phyloP scores from a whole-genome alignment of 2,329 filamentous ascomycete genomes.

The Monilinia aucupariae region DNA sequence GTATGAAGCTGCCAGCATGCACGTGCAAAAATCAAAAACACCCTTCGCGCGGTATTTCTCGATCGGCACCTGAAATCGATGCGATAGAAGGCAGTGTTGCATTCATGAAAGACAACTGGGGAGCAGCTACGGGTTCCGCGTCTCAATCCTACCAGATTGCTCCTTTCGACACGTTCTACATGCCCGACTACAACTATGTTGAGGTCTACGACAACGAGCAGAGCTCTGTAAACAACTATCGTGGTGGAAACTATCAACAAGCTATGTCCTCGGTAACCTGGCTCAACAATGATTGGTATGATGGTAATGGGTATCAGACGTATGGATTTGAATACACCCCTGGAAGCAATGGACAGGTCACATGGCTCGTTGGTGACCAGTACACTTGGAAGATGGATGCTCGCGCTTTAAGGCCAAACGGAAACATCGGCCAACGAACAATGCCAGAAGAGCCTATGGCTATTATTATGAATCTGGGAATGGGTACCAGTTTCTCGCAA shows the following conservation, averaged over 20 bases:
- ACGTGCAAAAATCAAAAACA: conserved; percentile 61
- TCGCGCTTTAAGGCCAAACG: conserved; percentile 58
- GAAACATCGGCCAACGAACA: conserved; percentile 60
- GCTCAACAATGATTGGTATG: conserved; percentile 62
- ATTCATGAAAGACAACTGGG: conserved; percentile 37
- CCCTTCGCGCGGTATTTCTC: conserved; percentile 57
- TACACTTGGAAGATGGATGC: conserved; percentile 60
- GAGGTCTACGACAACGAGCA: conserved; percentile 58
- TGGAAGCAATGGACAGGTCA: conserved; percentile 54
- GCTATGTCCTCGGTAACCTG: conserved; percentile 56
- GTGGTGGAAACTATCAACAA: conserved; percentile 58
- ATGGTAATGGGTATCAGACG: conserved; percentile 56
- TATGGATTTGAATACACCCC: conserved; percentile 61
- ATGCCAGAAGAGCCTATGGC: conserved; percentile 64
- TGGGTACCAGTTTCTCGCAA: conserved; percentile 59
- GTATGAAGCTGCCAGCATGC: conserved; percentile 65
- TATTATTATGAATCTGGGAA: conserved; percentile 64
- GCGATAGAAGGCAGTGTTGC: conserved; percentile 59
- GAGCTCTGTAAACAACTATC: conserved; percentile 54
- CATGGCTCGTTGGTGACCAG: conserved; percentile 63
- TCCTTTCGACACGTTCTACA: conserved; percentile 66
- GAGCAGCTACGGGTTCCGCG: conserved; percentile 47
- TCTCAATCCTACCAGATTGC: conserved; percentile 64
- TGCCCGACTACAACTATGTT: conserved; percentile 58
- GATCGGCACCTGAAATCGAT: conserved; percentile 67